These are phyloP conservation scores for Cercospora sp. DNA, from an alignment of 2,329 filamentous ascomycete species.

Conservation along the genomic window DNA sequence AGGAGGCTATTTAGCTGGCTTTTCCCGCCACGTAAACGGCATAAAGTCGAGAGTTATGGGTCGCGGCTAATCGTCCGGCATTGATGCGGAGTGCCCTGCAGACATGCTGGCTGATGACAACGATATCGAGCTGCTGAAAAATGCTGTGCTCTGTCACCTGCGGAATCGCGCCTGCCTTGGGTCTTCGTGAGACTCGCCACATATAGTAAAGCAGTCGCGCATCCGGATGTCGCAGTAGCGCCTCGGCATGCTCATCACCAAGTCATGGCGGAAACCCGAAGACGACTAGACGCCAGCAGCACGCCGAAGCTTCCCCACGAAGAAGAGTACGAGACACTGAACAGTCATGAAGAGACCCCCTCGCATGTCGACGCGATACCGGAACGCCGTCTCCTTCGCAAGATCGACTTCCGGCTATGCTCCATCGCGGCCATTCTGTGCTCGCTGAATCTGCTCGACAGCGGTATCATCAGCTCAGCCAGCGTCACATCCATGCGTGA, in stretches of 20 bases:
- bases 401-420: slow-evolving; percentile 67
- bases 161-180: not conserved
- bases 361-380: not conserved
- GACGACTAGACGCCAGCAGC: not conserved
- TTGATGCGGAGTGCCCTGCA: not conserved
- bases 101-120: not conserved
- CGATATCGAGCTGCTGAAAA: not conserved
- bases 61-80: not conserved
- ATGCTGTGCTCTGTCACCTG: not conserved
- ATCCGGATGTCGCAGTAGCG: not conserved
- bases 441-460: slow-evolving; percentile 68
- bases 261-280: not conserved
- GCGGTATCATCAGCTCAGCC: slow-evolving; percentile 67
- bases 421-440: slow-evolving; percentile 71
- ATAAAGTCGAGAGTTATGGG: not conserved
- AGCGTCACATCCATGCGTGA: slow-evolving; percentile 67
- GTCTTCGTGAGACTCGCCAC: not conserved
- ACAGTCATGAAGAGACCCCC: not conserved
- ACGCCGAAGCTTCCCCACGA: not conserved
- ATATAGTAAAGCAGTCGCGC: not conserved
- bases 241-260: not conserved
- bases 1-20: not conserved
- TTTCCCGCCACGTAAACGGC: not conserved
- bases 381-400: slow-evolving; percentile 56
- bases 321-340: not conserved